phyloP scores from a whole-genome alignment of 768 basidiomycete genomes.

The Auriscalpium microsporum region DNA sequence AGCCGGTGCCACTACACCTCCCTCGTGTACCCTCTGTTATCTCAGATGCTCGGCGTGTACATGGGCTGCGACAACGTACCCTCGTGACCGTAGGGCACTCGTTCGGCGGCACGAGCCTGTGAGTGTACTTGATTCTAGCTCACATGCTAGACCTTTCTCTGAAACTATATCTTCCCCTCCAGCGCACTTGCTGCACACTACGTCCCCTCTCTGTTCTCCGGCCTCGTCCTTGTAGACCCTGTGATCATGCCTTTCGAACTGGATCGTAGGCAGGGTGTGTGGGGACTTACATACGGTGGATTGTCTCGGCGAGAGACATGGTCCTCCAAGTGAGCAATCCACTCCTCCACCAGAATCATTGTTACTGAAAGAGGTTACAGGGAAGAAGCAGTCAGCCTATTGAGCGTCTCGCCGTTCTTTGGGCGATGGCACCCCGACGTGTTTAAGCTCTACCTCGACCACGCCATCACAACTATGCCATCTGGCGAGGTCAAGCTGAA shows the following conservation, averaged over 20 bases:
- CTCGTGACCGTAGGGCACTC: conserved; percentile 76
- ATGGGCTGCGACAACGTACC: conserved; percentile 45
- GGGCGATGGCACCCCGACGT: conserved; percentile 57
- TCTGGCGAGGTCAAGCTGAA: conserved; percentile 47
- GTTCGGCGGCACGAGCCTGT: conserved; percentile 74
- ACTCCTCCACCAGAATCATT: too few relatives aligned
- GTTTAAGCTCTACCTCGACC: conserved; percentile 51
- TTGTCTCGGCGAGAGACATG: conserved; percentile 54
- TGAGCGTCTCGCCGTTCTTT: conserved; percentile 59
- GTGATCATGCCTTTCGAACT: conserved; percentile 36
- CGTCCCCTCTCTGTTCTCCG: conserved; percentile 59
- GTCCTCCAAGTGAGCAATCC: conserved; percentile 40
- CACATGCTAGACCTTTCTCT: neutral
- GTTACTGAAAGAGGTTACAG: conserved; percentile 24
- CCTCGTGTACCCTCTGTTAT: conserved; percentile 37
- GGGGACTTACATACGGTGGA: conserved; percentile 31
- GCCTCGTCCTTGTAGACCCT: conserved; percentile 72
- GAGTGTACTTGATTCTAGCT: conserved; percentile 22
- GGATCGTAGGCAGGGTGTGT: neutral
- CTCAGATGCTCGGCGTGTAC: conserved; percentile 30
- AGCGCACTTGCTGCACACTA: conserved; percentile 61
- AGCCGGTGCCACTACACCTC: conserved; percentile 44
- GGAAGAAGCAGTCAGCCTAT: conserved; percentile 46
- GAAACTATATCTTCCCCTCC: neutral
- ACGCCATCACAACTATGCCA: conserved; percentile 37